phyloP scores from a whole-genome alignment of 495 filamentous ascomycete genomes.

The Elasticomyces elasticus region DNA sequence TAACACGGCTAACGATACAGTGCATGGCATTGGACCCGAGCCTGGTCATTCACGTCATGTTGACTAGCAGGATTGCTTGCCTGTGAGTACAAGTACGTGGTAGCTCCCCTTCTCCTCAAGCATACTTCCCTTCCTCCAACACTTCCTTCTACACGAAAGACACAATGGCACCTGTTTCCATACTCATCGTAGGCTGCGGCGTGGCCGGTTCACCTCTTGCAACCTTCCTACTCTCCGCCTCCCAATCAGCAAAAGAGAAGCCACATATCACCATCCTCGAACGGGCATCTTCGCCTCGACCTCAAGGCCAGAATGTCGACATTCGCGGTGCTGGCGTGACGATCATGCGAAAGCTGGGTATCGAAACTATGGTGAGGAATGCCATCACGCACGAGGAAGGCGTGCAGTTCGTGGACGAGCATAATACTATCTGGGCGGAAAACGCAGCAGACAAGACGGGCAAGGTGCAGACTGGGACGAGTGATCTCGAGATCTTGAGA shows the following conservation, averaged over 20 bases:
- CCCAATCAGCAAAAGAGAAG: conserved; percentile 1
- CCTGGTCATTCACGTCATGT: too few species aligned
- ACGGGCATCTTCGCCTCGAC: conserved; percentile 2
- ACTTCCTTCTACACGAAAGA: neutral
- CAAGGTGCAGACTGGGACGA: conserved; percentile 12
- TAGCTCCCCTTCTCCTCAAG: too few species aligned
- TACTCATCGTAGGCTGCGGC: conserved; percentile 19
- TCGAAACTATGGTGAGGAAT: conserved; percentile 12
- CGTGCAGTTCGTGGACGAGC: conserved; percentile 12
- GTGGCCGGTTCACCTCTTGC: conserved; percentile 19
- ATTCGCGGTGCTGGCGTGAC: conserved; percentile 16
- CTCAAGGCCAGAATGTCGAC: conserved; percentile 21
- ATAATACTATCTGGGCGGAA: conserved; percentile 4
- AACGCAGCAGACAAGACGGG: conserved; percentile 7
- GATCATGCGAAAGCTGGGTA: conserved; percentile 12
- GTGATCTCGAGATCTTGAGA: conserved; percentile 41
- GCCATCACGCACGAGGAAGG: conserved; percentile 16
- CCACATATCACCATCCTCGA: conserved; percentile 19
- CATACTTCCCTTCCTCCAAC: neutral
- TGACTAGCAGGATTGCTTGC: too few species aligned
- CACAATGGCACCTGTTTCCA: conserved; percentile 6
- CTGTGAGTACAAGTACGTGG: too few species aligned
- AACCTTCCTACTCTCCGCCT: conserved; percentile 7
- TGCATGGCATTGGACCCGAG: too few species aligned
- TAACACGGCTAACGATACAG: too few species aligned